Percentiles rank a stretch among this genome's conserved stretches.
Evolutionary conservation across 2,329 filamentous ascomycete genomes (phyloP).

Genomic region (Fusarium sp.): DNA sequence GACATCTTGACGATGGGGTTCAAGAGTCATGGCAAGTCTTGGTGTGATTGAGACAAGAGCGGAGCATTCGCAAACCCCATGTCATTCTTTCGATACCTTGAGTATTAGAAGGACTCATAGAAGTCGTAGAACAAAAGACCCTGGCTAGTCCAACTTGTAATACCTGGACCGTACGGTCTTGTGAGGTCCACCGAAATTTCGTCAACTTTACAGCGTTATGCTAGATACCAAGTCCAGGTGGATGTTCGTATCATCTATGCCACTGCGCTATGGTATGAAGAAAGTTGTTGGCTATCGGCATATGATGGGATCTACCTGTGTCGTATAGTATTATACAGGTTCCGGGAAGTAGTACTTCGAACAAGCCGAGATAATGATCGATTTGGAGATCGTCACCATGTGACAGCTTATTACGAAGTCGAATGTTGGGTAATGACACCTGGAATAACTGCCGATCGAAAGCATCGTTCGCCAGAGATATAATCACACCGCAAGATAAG

Average conservation of each 20-base stretch:
- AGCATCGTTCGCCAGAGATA: not conserved
- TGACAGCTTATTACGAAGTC: constrained; percentile 3
- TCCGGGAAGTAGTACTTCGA: not conserved
- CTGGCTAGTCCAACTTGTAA: constrained; percentile 15
- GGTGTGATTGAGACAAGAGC: constrained; percentile 17
- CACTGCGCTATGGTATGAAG: not conserved
- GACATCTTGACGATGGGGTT: not conserved
- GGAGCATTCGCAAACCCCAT: constrained; percentile 7
- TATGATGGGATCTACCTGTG: constrained; percentile 9
- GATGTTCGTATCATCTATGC: not conserved
- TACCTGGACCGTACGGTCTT: constrained; percentile 29
- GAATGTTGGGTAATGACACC: not conserved
- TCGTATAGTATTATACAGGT: not conserved
- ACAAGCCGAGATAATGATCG: not conserved
- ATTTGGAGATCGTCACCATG: constrained; percentile 18
- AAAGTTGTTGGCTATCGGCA: constrained; percentile 8
- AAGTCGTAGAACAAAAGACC: constrained; percentile 35
- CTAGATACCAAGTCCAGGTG: not conserved
- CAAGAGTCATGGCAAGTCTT: not conserved
- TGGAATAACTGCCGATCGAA: too few relatives aligned
- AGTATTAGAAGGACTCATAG: constrained; percentile 40
- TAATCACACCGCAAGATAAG: not conserved
- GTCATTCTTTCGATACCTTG: constrained; percentile 23
- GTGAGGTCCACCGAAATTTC: constrained; percentile 36
- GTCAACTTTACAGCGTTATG: constrained; percentile 16